Conservation (phyloP, 805 yeast genomes). For the Myxozyma geophila region DNA sequence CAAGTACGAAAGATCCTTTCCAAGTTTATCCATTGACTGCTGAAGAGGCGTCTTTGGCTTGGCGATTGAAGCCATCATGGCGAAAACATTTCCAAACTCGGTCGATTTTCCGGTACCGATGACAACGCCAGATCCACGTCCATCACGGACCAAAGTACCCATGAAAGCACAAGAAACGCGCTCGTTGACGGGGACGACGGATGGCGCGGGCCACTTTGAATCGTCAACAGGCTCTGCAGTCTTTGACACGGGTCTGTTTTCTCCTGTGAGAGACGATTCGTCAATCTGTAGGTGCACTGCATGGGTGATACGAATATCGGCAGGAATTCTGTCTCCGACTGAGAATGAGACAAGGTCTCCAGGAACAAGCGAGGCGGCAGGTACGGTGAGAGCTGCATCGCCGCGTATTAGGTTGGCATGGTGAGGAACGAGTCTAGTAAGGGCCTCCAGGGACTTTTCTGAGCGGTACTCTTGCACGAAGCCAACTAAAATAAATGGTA, state of each 20-base stretch:
- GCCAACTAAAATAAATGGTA: constrained; percentile 59
- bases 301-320: constrained; percentile 81
- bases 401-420: constrained; percentile 91
- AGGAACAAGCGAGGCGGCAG: constrained; percentile 89
- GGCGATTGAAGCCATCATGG: constrained; percentile 92
- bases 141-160: constrained; percentile 97
- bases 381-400: constrained; percentile 60
- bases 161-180: constrained; percentile 84
- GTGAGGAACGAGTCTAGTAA: constrained; percentile 94
- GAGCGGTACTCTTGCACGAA: constrained; percentile 96
- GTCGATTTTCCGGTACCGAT: constrained; percentile 88
- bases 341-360: constrained; percentile 90
- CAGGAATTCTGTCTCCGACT: constrained; percentile 96
- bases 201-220: constrained; percentile 11
- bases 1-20: constrained; percentile 83
- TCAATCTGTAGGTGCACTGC: constrained; percentile 83
- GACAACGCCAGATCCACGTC: constrained; percentile 92
- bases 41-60: constrained; percentile 98
- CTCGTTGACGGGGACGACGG: constrained; percentile 60
- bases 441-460: constrained; percentile 90
- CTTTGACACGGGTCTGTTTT: constrained; percentile 84
- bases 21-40: constrained; percentile 91
- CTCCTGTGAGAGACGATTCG: constrained; percentile 95
- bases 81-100: constrained; percentile 92
- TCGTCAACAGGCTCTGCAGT: constrained; percentile 52